phyloP scores from a whole-genome alignment of 202 grass and related monocot species.

The Setaria italica region DNA sequence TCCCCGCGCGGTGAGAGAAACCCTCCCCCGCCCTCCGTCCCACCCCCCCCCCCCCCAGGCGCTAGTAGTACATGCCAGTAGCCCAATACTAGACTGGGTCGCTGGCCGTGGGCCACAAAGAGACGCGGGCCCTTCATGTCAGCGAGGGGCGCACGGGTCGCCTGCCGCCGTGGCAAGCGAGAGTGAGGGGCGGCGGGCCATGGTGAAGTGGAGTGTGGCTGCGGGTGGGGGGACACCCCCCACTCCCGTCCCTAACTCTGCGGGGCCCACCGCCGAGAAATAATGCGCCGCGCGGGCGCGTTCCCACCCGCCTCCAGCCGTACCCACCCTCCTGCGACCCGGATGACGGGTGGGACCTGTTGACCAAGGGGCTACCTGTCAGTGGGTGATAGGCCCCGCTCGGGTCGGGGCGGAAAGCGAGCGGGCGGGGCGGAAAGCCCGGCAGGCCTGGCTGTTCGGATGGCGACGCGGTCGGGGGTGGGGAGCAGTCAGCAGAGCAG shows the following conservation, averaged over 20 bases:
- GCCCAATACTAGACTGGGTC: too few species aligned
- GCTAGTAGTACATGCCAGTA: too few species aligned
- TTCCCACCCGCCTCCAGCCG: rapidly evolving
- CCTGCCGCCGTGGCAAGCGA: not conserved
- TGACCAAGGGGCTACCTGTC: rapidly evolving
- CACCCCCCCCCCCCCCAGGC: too few species aligned
- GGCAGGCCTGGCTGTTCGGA: conserved; percentile 35
- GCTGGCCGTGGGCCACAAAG: rapidly evolving
- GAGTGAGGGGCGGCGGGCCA: not conserved
- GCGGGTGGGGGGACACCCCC: conserved; percentile 47
- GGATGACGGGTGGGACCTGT: rapidly evolving
- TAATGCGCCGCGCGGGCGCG: not conserved
- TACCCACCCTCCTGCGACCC: rapidly evolving
- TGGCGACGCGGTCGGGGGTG: conserved; percentile 40
- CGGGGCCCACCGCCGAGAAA: conserved; percentile 17
- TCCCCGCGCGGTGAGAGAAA: too few species aligned
- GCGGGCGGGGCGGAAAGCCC: too few species aligned
- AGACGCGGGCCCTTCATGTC: rapidly evolving
- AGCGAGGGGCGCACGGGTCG: not conserved
- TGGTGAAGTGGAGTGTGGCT: conserved; percentile 45
- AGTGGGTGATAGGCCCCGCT: rapidly evolving
- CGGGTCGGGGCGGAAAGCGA: not conserved
- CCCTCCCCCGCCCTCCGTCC: too few species aligned
- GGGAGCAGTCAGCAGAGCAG: not conserved
- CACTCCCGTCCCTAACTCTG: not conserved